These are phyloP conservation scores for Pulveroboletus sp. DNA, from an alignment of 768 basidiomycete species.

Conservation along the genomic window DNA sequence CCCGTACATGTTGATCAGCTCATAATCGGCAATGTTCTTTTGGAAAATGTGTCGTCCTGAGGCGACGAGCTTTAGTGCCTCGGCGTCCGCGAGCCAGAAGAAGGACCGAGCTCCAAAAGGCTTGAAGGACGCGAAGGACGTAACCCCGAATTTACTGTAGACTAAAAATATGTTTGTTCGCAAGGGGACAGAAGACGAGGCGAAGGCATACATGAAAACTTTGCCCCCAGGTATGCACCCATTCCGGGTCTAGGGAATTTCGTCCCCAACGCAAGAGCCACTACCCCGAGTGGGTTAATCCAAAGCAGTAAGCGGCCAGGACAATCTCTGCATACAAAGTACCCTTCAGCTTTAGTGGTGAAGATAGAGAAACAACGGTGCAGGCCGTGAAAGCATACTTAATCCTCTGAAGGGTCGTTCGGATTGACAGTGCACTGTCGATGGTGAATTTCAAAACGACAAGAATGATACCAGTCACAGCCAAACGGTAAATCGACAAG, in stretches of 20 bases:
- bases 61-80: slow-evolving; percentile 37
- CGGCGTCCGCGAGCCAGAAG: slow-evolving; percentile 44
- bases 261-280: slow-evolving; percentile 25
- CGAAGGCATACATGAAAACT: slow-evolving; percentile 35
- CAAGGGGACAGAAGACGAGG: no score
- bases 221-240: slow-evolving; percentile 32
- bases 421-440: slow-evolving; percentile 6
- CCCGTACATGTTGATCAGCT: slow-evolving; percentile 44
- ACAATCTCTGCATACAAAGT: slow-evolving; percentile 7
- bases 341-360: background rate
- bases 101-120: slow-evolving; percentile 30
- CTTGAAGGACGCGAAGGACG: slow-evolving; percentile 35
- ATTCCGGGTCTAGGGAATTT: slow-evolving; percentile 36
- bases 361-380: background rate
- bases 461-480: slow-evolving; percentile 1
- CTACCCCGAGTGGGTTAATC: slow-evolving; percentile 33
- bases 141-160: slow-evolving; percentile 34
- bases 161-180: background rate
- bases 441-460: slow-evolving; percentile 5
- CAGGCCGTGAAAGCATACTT: slow-evolving; percentile 6
- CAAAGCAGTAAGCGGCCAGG: slow-evolving; percentile 23
- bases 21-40: slow-evolving; percentile 41
- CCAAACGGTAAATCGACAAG: slow-evolving; percentile 8
- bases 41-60: slow-evolving; percentile 35
- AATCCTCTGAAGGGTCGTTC: slow-evolving; percentile 14